Evolutionary conservation across 2,329 filamentous ascomycete genomes (phyloP), one percentile per base, ranked within the genome.

Genomic region (Stachybotrys elegans): DNA sequence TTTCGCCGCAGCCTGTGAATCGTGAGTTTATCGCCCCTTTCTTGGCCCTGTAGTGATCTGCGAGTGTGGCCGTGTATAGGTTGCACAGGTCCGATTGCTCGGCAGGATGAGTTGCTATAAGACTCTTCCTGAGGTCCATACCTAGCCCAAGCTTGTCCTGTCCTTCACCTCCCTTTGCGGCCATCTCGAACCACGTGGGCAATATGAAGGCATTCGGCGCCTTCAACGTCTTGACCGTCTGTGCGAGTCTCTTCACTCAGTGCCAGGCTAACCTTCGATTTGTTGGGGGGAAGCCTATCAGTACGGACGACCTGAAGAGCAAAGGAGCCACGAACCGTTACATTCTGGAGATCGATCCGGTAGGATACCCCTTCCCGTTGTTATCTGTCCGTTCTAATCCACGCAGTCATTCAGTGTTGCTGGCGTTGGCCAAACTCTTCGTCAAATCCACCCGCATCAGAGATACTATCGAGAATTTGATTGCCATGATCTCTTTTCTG

Each of bases 401-500:
- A 36, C 16, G 12, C 22, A 56, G 56, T 38, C 43, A 20, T 44
- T 39, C 38, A 45, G 47, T 23, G 40, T 51, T 5, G 44, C 32
- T 13, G 25, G 42, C 25, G 44, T 63, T 8, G 43, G 56, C 35
- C 52, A 48, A 25, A 54, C 57, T 17, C 43, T 63, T 13, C 50
- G 48, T 8, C 43, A 44, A 12, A 51, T 48, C 16, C 45, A 50
- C 21, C 40, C 47, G 3, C 42, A 51, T 22, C 42, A 17, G 23
- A 43, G 46, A 16, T 50, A 48, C 9, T 62, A 57, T 41, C 55
- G 58, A 40, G 50, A 53, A 13, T 60, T 65, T 40, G 60, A 65
- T 42, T 65, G 62, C 22, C 55, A 57, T 31, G 60, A 65, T 40
- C 47, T 67, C 32, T 69, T 69, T 36, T 55, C 51, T 8, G 66